phyloP scores from a whole-genome alignment of 805 yeast genomes.

The Saturnispora silvae region DNA sequence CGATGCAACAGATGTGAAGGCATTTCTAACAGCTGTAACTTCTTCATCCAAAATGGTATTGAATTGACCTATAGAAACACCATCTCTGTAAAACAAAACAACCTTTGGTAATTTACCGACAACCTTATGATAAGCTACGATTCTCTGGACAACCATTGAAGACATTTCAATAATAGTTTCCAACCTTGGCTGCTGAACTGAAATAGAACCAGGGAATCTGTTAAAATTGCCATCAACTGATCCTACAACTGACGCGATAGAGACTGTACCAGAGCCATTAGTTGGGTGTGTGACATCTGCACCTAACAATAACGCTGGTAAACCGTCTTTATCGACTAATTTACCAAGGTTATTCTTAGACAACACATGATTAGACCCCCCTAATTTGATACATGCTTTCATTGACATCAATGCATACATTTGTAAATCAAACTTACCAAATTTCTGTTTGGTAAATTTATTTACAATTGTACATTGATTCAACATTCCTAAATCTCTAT shows the following conservation, averaged over 20 bases:
- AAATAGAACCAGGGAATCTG: constrained; percentile 20
- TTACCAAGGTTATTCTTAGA: constrained; percentile 13
- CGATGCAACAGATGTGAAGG: constrained; percentile 13
- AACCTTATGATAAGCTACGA: constrained; percentile 14
- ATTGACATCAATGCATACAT: constrained; percentile 26
- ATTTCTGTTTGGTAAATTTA: constrained; percentile 19
- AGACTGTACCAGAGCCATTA: constrained; percentile 13
- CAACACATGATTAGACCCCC: constrained; percentile 23
- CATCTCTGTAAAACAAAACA: constrained; percentile 25
- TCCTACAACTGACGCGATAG: constrained; percentile 18
- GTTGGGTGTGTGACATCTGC: constrained; percentile 26
- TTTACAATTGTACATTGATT: constrained; percentile 21
- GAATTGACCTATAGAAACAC: constrained; percentile 27
- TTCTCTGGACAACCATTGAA: constrained; percentile 18
- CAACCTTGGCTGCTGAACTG: constrained; percentile 17
- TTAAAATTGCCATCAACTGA: constrained; percentile 18
- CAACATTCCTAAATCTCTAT: constrained; percentile 20
- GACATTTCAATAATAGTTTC: constrained; percentile 21
- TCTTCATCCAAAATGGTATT: constrained; percentile 21
- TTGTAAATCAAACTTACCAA: constrained; percentile 18
- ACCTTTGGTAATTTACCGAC: constrained; percentile 18
- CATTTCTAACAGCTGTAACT: constrained; percentile 19
- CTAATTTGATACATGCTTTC: constrained; percentile 25
- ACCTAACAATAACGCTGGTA: constrained; percentile 21
- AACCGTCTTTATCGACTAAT: constrained; percentile 11